phyloP scores from a whole-genome alignment of 208 protist genomes.

The Acanthamoeba triangularis region DNA sequence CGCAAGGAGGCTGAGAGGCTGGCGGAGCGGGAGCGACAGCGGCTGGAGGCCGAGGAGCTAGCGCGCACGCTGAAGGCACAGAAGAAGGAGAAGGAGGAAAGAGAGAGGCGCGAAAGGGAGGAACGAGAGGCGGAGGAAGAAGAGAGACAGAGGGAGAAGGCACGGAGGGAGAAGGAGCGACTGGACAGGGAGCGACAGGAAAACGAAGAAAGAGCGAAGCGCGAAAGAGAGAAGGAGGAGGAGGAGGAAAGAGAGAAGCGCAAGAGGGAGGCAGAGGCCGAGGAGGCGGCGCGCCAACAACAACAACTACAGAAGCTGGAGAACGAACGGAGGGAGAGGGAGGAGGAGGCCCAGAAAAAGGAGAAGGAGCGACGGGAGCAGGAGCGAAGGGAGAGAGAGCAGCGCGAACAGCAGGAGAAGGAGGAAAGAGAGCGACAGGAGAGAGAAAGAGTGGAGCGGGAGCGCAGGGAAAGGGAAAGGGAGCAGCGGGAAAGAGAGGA shows the following conservation, averaged over 20 bases:
- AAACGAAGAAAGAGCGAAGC: neutral
- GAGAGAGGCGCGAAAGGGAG: neutral
- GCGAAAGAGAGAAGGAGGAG: neutral
- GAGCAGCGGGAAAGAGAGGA: neutral
- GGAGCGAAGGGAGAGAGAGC: neutral
- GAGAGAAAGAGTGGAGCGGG: neutral
- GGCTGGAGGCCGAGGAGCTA: neutral
- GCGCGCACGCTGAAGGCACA: neutral
- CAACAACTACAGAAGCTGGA: too few species aligned
- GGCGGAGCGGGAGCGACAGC: neutral
- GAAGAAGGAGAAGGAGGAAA: neutral
- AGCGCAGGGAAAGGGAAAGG: neutral
- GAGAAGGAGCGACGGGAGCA: neutral
- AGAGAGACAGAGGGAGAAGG: neutral
- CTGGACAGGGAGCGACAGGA: neutral
- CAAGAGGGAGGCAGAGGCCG: neutral
- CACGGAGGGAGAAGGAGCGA: neutral
- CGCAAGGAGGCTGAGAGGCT: neutral
- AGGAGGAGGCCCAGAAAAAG: neutral
- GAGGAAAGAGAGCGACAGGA: neutral
- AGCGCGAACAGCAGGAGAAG: neutral
- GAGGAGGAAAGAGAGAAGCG: constrained; percentile 22
- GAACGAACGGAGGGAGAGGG: too few species aligned
- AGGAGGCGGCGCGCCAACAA: neutral
- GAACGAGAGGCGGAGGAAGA: neutral